Base-by-base conservation (phyloP, 495 filamentous ascomycete species). In the Venustampulla echinocandica region DNA sequence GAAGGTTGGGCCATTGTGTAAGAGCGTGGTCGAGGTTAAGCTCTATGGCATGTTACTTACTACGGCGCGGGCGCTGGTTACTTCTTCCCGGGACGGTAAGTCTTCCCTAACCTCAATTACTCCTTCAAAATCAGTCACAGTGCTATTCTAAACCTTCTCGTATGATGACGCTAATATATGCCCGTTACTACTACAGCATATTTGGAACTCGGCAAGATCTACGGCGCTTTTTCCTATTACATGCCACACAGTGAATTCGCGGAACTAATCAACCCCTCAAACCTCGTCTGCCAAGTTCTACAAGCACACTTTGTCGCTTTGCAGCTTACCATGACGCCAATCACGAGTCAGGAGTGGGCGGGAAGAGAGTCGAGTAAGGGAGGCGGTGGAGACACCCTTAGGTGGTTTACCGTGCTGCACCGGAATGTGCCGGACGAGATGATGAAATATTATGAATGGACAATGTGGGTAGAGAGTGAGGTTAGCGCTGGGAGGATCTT, bases 231-330 rank as follows among this genome's bases (percentile, higher is more conserved):
- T 40, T 34, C 35, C 1, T 47, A 32, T n/a, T 42, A 22, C 20
- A 57, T 79, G 53, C 63, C 69, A 5, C 69, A 79, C 53, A 58
- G 61, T 1, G 61, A 75, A 32, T 83, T 83, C 53, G 63, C 69
- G 51, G 52, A 53, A 4, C 67, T 81, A 33, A 64, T 77, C 50
- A 64, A 74, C 49, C 66, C 73, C 14, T 44, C 42, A 22, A 76
- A 74, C 54, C 64, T 68, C 47, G 58, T 69, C 10, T 61, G 64
- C 4, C 57, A 73, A 30, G 56, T 81, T n/a, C 56, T 83, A 6
- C 68, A 72, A 11, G 50, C 75, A 27, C 79, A 82, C 63, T 81
- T 76, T 63, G 69, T 81, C 32, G 66, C 74, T 6, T 42, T 80
- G 14, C 73, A 77, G 58, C 63, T 72, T 42, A 69, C 80, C 57